phyloP scores from a whole-genome alignment of 371 early-diverging fungal genomes.

The Phascolomyces articulosus region DNA sequence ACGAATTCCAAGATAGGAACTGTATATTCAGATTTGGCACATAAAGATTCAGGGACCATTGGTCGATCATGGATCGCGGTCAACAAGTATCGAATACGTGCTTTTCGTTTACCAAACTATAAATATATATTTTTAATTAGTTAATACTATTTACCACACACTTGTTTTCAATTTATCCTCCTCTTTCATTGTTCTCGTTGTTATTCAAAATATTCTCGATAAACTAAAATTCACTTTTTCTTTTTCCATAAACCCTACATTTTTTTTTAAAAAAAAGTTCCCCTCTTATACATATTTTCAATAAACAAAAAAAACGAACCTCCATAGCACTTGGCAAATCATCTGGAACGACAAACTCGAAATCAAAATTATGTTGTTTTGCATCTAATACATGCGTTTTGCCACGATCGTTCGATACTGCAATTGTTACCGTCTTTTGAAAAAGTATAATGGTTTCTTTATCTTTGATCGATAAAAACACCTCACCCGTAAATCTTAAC shows the following conservation, averaged over 20 bases:
- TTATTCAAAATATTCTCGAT: too few relatives aligned
- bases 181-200: too few relatives aligned
- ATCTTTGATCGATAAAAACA: conserved; percentile 37
- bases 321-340: conserved; percentile 52
- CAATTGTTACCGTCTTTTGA: conserved; percentile 27
- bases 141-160: too few relatives aligned
- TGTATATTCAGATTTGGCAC: conserved; percentile 40
- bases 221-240: too few relatives aligned
- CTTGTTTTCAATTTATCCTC: too few relatives aligned
- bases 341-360: conserved; percentile 45
- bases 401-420: conserved; percentile 16
- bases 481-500: conserved; percentile 40
- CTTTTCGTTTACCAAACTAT: conserved; percentile 24
- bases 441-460: conserved; percentile 43
- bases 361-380: conserved; percentile 41
- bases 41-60: conserved; percentile 46
- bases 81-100: conserved; percentile 43
- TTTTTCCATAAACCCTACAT: neutral
- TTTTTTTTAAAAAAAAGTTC: too few relatives aligned
- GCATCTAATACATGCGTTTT: conserved; percentile 33
- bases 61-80: conserved; percentile 41
- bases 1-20: conserved; percentile 47
- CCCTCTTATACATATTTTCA: neutral
- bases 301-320: conserved; percentile 16
- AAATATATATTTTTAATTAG: too few relatives aligned